Conservation (phyloP, 192 early-diverging fungal species). For the Coemansia sp. region DNA sequence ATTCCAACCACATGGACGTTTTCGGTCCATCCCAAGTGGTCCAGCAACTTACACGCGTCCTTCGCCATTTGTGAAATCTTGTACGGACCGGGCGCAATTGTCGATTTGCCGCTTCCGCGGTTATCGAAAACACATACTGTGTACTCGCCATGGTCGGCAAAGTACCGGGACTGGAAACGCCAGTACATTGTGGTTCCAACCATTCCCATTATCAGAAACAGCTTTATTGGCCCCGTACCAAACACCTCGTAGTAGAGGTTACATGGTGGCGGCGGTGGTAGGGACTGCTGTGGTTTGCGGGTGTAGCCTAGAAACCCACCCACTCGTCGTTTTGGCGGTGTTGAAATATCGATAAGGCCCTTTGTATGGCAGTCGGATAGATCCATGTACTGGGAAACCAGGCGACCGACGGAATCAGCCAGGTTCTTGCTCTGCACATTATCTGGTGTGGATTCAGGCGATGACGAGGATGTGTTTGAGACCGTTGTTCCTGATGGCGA, state of each 20-base stretch:
- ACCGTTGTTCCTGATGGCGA: neutral
- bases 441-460: neutral
- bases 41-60: conserved; percentile 69
- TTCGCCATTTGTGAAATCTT: conserved; percentile 77
- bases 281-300: neutral
- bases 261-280: neutral
- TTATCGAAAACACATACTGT: conserved; percentile 83
- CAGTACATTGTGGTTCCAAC: conserved; percentile 47
- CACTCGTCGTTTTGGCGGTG: conserved; percentile 1
- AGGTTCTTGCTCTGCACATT: neutral
- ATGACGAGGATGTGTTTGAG: neutral
- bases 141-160: conserved; percentile 66
- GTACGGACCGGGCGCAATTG: conserved; percentile 30
- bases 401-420: neutral
- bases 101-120: conserved; percentile 69
- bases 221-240: conserved; percentile 68
- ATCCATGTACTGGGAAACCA: conserved; percentile 29
- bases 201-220: conserved; percentile 76
- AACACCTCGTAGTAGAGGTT: conserved; percentile 78
- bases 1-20: conserved; percentile 78
- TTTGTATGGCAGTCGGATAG: conserved; percentile 17
- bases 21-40: conserved; percentile 70
- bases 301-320: conserved; percentile 13
- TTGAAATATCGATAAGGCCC: conserved; percentile 27
- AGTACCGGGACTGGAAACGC: conserved; percentile 64